Evolutionary conservation across 2,329 filamentous ascomycete genomes (phyloP).

Genomic region (Beauveria australis): DNA sequence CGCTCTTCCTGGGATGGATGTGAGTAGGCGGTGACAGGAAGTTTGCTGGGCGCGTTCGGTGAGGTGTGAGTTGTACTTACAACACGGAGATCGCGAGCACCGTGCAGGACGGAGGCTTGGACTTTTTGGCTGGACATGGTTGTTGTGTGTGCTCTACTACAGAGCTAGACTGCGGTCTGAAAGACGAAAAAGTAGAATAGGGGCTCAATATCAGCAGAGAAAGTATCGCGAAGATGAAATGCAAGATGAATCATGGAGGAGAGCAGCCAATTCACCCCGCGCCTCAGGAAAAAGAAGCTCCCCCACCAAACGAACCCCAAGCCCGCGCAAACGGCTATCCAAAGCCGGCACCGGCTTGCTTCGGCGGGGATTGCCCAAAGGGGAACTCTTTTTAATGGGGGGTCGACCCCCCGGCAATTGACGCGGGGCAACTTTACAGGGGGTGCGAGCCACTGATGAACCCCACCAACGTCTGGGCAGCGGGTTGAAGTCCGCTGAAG

Average conservation of each 20-base stretch:
- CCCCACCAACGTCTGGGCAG: not conserved
- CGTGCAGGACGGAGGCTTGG: slow-evolving; percentile 37
- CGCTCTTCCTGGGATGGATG: slow-evolving; percentile 41
- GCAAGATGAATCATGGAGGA: not conserved
- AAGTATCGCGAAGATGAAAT: not conserved
- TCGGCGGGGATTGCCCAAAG: slow-evolving; percentile 8
- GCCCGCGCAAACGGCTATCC: slow-evolving; percentile 1
- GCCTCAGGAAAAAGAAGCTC: not conserved
- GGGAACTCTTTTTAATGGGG: not conserved
- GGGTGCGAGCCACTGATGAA: not conserved
- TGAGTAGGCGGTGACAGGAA: too few species aligned
- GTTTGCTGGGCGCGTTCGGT: too few species aligned
- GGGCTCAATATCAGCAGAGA: not conserved
- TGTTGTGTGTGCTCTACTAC: not conserved
- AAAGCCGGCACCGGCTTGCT: not conserved
- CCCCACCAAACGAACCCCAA: slow-evolving; percentile 3
- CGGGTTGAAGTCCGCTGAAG: not conserved
- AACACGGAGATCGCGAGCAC: not conserved
- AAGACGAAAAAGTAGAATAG: too few species aligned
- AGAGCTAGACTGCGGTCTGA: not conserved
- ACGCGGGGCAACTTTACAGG: slow-evolving; percentile 1
- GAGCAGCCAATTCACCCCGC: not conserved
- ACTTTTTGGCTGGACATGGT: slow-evolving; percentile 20
- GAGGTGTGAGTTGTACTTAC: slow-evolving; percentile 9
- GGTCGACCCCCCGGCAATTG: slow-evolving; percentile 3